Evolutionary conservation across 2,329 filamentous ascomycete species (phyloP).

Genomic region (Verticillium nubilum): DNA sequence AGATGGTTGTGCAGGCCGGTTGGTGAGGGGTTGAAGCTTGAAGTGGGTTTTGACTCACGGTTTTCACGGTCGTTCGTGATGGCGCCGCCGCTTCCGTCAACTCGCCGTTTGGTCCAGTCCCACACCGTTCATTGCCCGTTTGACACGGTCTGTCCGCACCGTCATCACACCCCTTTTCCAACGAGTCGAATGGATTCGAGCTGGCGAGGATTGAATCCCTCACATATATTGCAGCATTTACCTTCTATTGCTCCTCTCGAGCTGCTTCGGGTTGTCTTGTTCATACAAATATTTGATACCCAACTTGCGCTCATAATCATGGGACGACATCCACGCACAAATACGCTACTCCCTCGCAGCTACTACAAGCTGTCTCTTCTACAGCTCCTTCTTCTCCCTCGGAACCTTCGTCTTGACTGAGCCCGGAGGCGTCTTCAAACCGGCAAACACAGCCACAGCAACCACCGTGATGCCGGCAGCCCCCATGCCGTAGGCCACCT

Average conservation of each 20-base stretch:
- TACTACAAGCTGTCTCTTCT: not conserved
- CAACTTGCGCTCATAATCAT: not conserved
- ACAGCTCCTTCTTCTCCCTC: slow-evolving; percentile 10
- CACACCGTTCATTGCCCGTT: not conserved
- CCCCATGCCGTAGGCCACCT: slow-evolving; percentile 77
- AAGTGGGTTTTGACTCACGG: not conserved
- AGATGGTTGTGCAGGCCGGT: not conserved
- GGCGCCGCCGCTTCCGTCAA: not conserved
- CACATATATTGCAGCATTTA: no score
- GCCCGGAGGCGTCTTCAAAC: slow-evolving; percentile 59
- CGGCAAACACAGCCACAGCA: slow-evolving; percentile 62
- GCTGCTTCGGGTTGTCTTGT: not conserved
- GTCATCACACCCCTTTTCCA: not conserved
- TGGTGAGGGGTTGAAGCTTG: not conserved
- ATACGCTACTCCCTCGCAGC: not conserved
- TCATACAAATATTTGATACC: not conserved
- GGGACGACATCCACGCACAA: not conserved
- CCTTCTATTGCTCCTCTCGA: not conserved
- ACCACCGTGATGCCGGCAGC: slow-evolving; percentile 76
- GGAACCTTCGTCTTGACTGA: slow-evolving; percentile 21
- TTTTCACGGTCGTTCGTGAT: not conserved
- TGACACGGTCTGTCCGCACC: not conserved
- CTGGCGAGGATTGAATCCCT: no score
- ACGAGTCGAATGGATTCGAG: not conserved
- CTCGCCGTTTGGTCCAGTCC: not conserved